Evolutionary conservation across 2,329 filamentous ascomycete species (phyloP), one percentile per base, ranked within the genome.

Genomic region (Ophiostoma tasmaniense): DNA sequence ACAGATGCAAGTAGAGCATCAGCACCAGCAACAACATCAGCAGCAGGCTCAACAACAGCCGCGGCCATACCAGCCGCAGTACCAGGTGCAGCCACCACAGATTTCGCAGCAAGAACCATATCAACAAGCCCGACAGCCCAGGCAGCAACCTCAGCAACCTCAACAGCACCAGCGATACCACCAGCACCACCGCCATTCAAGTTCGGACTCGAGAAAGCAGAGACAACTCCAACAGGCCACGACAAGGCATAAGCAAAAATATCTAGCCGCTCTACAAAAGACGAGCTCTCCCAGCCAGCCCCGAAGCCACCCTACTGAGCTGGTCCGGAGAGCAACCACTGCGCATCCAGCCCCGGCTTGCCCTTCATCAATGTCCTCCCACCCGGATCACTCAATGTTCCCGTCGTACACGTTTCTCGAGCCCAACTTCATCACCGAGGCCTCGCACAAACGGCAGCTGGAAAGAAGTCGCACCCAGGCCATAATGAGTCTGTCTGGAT

Each of bases 331-430:
- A 39, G 66, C 64, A n/a, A 45, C 13, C 28, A n/a, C 37, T 20
- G 7, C 22, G 5, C 66, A 65, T 14, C 69, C 67, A 13, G 42
- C 69, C 8, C 70, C 67, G 3, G 59, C 68, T 8, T 50, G 7
- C 13, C 70, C 67, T 1, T 22, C 52, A 3, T 25, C 67, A 7
- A 65, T 69, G 22, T 71, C 70, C 28, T 39, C 30, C 10, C 70
- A 71, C 28, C 70, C 70, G 7, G 70, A 71, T 25, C 70, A 71
- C 39, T 52, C 66, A 3, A 62, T 67, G 61, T 71, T 62, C 28
- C 69, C 70, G 1, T 71, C 70, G 1, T 71, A 67, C 39, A 65
- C 37, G 4, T 71, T 66, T 35, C 59, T 69, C 2, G 35, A 65
- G 13, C 66, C 33, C 37, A 68, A 68, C 17, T 67, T 65, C 25